Evolutionary conservation across 139 green algal species (phyloP), one percentile per base, ranked within the genome.

Genomic region (Ettlia oleoabundans): DNA sequence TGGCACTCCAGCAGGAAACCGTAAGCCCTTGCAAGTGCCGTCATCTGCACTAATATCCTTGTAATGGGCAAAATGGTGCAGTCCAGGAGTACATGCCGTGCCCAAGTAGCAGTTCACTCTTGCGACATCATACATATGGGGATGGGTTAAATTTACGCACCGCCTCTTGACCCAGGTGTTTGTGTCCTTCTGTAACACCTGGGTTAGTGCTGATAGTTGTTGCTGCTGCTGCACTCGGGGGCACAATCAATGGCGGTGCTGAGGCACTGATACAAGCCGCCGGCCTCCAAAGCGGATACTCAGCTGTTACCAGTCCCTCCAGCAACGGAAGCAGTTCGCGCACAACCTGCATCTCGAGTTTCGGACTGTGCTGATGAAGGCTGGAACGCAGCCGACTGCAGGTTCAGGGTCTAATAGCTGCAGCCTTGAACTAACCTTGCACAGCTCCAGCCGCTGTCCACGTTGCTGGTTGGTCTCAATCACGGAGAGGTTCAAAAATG

Each of bases 21-120:
- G 28, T 80, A 80, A 28, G 35, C 73, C 3, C 38, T 32, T 2
- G 26, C 10, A 35, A 80, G 37, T 21, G 53, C 43, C 24, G 38
- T 38, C 10, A 80, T 40, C 73, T 80, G 73, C 21, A 55, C 24
- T 38, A 51, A 28, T 33, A 65, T n/a, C n/a, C n/a, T n/a, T n/a
- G n/a, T n/a, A n/a, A n/a, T n/a, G n/a, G n/a, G n/a, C n/a, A 65
- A n/a, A 65, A 65, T 28, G 55, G 30, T n/a, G 55, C 47, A 58
- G n/a, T n/a, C n/a, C n/a, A n/a, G n/a, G n/a, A n/a, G n/a, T n/a
- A n/a, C n/a, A n/a, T n/a, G n/a, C n/a, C n/a, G n/a, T n/a, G 47
- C 47, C 13, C 47, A 24, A 10, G 47, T 58, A 15, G 10, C 47
- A 58, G 47, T 24, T 58, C 15, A 15, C 47, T 58, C 47, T 58